phyloP scores from a whole-genome alignment of 129 eudicot genomes.

The Flaveria linearis region DNA sequence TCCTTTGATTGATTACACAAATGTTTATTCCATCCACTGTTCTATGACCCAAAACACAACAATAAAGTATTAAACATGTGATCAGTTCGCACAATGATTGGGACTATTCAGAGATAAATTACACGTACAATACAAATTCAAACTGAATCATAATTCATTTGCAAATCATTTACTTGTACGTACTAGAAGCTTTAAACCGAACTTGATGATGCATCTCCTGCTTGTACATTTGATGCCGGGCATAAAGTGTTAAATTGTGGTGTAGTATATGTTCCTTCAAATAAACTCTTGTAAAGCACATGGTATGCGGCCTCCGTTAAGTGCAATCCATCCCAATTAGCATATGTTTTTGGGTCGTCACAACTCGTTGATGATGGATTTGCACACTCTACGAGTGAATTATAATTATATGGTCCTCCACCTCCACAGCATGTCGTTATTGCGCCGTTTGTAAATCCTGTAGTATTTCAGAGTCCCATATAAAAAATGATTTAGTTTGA shows the following conservation, averaged over 20 bases:
- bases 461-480: background rate
- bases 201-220: conserved; percentile 16
- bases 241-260: conserved; percentile 37
- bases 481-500: background rate
- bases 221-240: conserved; percentile 6
- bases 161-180: conserved; percentile 16
- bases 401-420: conserved; percentile 53
- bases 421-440: conserved; percentile 67
- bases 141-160: background rate
- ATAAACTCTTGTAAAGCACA: conserved; percentile 41
- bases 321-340: conserved; percentile 77
- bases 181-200: conserved; percentile 31
- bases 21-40: too few species aligned
- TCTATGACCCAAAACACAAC: too few species aligned
- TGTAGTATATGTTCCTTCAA: conserved; percentile 43
- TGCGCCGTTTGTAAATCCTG: conserved; percentile 53
- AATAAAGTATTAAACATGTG: too few species aligned
- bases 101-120: too few species aligned
- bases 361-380: conserved; percentile 34
- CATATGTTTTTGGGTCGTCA: conserved; percentile 41
- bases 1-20: too few species aligned
- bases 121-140: too few species aligned
- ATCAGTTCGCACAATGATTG: too few species aligned
- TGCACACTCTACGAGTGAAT: conserved; percentile 39
- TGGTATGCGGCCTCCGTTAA: conserved; percentile 55